phyloP scores from a whole-genome alignment of 495 filamentous ascomycete species.

The Halenospora varia region DNA sequence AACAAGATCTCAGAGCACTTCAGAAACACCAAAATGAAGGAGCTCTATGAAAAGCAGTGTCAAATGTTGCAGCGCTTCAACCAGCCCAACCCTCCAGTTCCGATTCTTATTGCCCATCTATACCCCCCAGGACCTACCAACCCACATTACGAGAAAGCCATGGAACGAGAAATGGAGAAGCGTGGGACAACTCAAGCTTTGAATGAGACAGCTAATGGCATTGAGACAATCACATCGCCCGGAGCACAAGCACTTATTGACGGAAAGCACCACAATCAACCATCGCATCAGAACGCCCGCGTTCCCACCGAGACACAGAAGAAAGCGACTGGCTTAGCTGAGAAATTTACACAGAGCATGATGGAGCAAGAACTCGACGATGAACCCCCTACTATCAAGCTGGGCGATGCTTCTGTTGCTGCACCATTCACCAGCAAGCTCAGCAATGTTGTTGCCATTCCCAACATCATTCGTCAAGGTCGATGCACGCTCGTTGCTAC shows the following conservation, averaged over 20 bases:
- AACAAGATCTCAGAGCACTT: conserved; percentile 89
- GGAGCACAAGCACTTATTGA: conserved; percentile 67
- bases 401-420: conserved; percentile 95
- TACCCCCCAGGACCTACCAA: conserved; percentile 90
- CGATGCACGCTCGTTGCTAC: conserved; percentile 96
- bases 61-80: conserved; percentile 89
- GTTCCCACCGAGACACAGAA: conserved; percentile 56
- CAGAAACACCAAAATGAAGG: conserved; percentile 94
- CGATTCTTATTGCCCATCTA: conserved; percentile 83
- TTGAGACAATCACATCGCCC: conserved; percentile 66
- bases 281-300: no score
- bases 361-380: conserved; percentile 85
- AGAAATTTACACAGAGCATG: conserved; percentile 82
- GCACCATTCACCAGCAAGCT: conserved; percentile 98
- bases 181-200: conserved; percentile 54
- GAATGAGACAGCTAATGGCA: conserved; percentile 42
- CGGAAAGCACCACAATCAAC: conserved; percentile 49
- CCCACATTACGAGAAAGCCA: conserved; percentile 92
- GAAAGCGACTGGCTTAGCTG: conserved; percentile 74
- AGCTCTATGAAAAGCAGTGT: conserved; percentile 95
- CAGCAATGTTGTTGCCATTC: conserved; percentile 93
- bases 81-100: conserved; percentile 85
- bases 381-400: conserved; percentile 93
- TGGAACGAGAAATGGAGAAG: conserved; percentile 73
- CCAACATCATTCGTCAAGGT: conserved; percentile 97